Evolutionary conservation across 2,329 filamentous ascomycete species (phyloP).

Genomic region (Colletotrichum cuscutae): DNA sequence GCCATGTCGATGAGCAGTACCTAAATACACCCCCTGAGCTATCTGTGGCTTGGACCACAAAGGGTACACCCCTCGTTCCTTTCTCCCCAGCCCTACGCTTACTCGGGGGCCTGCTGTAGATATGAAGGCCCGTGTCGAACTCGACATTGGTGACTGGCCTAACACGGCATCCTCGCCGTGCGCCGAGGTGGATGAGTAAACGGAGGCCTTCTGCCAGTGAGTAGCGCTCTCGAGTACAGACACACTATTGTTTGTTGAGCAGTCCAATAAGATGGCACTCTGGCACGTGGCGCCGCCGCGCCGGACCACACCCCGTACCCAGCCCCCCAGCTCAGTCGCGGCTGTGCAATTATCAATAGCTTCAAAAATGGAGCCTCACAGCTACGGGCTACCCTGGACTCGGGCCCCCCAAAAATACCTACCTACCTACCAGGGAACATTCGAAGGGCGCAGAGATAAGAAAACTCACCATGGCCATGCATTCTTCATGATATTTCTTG

Average conservation of each 20-base stretch:
- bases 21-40: conserved; percentile 24
- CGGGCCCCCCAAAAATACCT: not conserved
- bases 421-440: not conserved
- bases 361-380: conserved; percentile 20
- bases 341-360: conserved; percentile 29
- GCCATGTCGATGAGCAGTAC: not conserved
- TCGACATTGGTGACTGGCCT: not conserved
- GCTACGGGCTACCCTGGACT: not conserved
- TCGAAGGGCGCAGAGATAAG: not conserved
- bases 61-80: not conserved
- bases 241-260: not conserved
- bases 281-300: conserved; percentile 25
- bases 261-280: not conserved
- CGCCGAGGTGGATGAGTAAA: not conserved
- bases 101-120: conserved; percentile 3
- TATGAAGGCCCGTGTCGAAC: not conserved
- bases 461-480: not conserved
- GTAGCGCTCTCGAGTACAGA: not conserved
- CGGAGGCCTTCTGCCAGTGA: not conserved
- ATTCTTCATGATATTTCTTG: not conserved
- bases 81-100: conserved; percentile 24
- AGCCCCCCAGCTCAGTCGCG: conserved; percentile 7
- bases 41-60: conserved; percentile 8
- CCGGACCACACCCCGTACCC: conserved; percentile 2
- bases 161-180: conserved; percentile 9